Evolutionary conservation across 805 yeast species (phyloP), one percentile per base, ranked within the genome.

Genomic region (Candida nemodendra): DNA sequence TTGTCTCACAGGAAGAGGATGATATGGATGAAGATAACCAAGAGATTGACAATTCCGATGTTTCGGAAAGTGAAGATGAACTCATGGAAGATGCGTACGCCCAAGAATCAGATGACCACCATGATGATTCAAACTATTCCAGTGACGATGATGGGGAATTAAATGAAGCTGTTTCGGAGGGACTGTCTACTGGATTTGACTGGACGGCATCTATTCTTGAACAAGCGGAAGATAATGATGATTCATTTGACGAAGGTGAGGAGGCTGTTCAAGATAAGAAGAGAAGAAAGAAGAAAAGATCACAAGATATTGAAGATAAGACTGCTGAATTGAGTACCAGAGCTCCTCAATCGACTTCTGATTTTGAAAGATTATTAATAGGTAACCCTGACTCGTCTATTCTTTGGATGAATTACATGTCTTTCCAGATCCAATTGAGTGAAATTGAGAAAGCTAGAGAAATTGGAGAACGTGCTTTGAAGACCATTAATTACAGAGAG

Each of bases 381-480:
- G 95, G 97, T 59, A 84, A 84, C 58, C 97, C 99, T 32, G 84
- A 87, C 68, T 87, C 96, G 3, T 91, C 99, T 1, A 76, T 90
- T 24, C 65, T 88, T 40, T 93, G 99, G 99, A 91, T 93, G 86
- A 87, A 90, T 65, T 93, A 85, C 66, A 93, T 93, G 96, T 90
- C 98, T 4, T 93, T 91, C 83, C 96, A 90, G 64, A 72, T 93
- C 47, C 96, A 90, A 63, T 71, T 91, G 46, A 85, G 96, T 68
- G 99, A 93, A 63, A 69, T 89, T 42, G 97, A 91, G 26, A 88
- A 86, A 64, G 96, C 97, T 8, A 79, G 99, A 53, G 95, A 87
- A 60, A 79, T 93, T 52, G 97, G 87, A 30, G 85, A 83, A 53
- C 78, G 99, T 46, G 99, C 98, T 2, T 73, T 93, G 57, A 86